Percentiles rank a stretch among this genome's conserved stretches.
Conservation (phyloP, 2,329 filamentous ascomycete genomes). For the Claviceps quebecensis region DNA sequence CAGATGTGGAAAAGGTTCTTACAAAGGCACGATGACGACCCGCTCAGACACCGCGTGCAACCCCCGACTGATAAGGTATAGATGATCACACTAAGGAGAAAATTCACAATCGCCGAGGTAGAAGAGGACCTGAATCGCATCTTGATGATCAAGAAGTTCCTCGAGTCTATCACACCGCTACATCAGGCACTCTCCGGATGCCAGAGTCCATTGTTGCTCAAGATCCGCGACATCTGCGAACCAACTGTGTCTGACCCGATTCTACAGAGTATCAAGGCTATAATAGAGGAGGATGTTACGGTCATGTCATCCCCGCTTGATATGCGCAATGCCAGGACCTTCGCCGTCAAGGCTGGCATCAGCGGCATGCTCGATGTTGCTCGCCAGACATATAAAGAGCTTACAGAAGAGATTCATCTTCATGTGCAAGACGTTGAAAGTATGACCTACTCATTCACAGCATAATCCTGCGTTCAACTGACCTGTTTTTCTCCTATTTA, state of each 20-base stretch:
- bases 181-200: conserved; percentile 54
- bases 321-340: conserved; percentile 76
- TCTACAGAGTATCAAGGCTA: conserved; percentile 48
- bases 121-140: conserved; percentile 79
- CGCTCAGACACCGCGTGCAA: neutral
- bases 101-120: conserved; percentile 50
- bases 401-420: conserved; percentile 61
- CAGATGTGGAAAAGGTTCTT: conserved; percentile 68
- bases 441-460: conserved; percentile 18
- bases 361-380: conserved; percentile 81
- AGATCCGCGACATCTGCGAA: conserved; percentile 56
- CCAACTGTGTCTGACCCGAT: conserved; percentile 47
- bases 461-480: too few relatives aligned
- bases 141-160: conserved; percentile 73
- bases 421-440: conserved; percentile 55
- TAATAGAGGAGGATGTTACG: conserved; percentile 68
- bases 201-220: conserved; percentile 47
- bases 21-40: conserved; percentile 41
- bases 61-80: conserved; percentile 17
- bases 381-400: conserved; percentile 78
- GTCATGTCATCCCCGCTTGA: conserved; percentile 72
- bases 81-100: conserved; percentile 63
- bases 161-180: conserved; percentile 52
- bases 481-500: conserved; percentile 12
- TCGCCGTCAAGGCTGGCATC: conserved; percentile 75